Base-by-base conservation (phyloP, 1,284 basidiomycete genomes). In the Omphalotus olearius region DNA sequence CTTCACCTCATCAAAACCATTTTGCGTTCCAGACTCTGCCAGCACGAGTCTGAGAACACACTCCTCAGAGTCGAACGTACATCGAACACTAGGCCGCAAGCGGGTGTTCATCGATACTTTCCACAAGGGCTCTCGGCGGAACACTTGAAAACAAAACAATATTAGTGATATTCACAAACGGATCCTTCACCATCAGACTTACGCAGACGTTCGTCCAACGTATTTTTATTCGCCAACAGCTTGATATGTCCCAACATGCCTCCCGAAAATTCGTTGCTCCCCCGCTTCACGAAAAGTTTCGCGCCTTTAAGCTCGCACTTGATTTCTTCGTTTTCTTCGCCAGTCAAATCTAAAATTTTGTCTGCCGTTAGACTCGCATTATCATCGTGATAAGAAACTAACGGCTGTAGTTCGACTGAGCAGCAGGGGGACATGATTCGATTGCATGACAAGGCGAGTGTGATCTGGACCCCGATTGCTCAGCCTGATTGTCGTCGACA, bases 71-170 rank as follows among this genome's bases (percentile, higher is more conserved):
- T 83, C 79, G 60, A 73, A 83, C 17, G 76, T 71, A 56, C 79
- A 83, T 25, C 79, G 74, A 35, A 85, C 70, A 4, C 74, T 63
- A 6, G 78, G 69, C 33, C 69, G 66, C 45, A 85, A 60, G 16
- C 75, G 74, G 33, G 82, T 69, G 60, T 84, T 84, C 80, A 85
- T 81, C 1, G 81, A 78, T 2, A 84, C 79, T 59, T 85, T 79
- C 70, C 80, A 79, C 28, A 85, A 64, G 0, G 81, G 81, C 57
- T 85, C 83, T 4, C 83, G 78, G 14, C 83, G 78, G 66, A 85
- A 85, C 11, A 85, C 83, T 84, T 17, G 11, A 33, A n/a, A 44
- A 23, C 5, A 28, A 53, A 23, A 18, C 4, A 48, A 53, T 17
- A 37, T 20, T 17, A 38, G 26, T 11, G 28, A 23, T 47, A 18